phyloP scores from a whole-genome alignment of 2,329 filamentous ascomycete species.

The Podosphaera fusca region DNA sequence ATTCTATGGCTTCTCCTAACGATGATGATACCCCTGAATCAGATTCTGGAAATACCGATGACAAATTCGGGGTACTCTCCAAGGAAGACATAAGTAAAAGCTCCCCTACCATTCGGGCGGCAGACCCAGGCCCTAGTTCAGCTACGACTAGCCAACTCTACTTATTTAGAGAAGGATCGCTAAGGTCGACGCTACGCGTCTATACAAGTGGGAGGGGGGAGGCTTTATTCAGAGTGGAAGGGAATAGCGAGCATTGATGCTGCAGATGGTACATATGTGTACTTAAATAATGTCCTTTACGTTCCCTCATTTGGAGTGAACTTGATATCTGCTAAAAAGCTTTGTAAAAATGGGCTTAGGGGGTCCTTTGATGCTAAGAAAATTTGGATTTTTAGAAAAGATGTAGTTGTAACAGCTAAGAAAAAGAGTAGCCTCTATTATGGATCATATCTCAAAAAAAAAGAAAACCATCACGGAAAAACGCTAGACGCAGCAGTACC shows the following conservation, averaged over 20 bases:
- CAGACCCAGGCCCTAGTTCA: neutral
- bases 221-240: neutral
- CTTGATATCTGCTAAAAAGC: neutral
- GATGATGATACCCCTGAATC: neutral
- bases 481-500: neutral
- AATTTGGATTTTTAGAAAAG: neutral
- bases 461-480: neutral
- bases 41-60: neutral
- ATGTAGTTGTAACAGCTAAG: neutral
- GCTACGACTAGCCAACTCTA: neutral
- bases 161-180: neutral
- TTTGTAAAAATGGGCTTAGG: neutral
- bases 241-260: neutral
- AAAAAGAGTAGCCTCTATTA: neutral
- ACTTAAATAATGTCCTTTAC: neutral
- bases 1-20: neutral
- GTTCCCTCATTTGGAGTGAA: neutral
- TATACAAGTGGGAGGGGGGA: neutral
- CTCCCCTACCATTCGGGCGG: neutral
- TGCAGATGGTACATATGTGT: neutral
- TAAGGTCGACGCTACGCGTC: neutral
- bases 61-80: neutral
- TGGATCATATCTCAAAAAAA: neutral
- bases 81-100: neutral
- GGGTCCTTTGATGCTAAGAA: neutral